Evolutionary conservation across 2,329 filamentous ascomycete genomes (phyloP), one percentile per base, ranked within the genome.

Genomic region (Ascochyta koolunga): DNA sequence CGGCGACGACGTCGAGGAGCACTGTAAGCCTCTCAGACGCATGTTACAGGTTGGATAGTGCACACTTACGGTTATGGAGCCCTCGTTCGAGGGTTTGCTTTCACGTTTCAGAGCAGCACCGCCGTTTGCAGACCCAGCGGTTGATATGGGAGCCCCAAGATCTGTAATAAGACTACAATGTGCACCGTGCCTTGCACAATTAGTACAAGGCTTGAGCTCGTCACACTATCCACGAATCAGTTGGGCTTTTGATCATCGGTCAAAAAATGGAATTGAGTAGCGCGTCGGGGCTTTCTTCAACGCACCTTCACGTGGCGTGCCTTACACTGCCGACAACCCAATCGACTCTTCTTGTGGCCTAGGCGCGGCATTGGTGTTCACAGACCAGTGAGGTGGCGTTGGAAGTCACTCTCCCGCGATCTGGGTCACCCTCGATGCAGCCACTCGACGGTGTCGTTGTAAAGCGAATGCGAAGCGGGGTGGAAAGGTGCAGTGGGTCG

Each of bases 301-400:
- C 67, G 46, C 59, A 74, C 72, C 63, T 75, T 75, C 11, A 75
- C 72, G 56, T 74, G 72, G 43, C 72, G 66, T 43, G 65, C 62
- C 58, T 75, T 75, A 56, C 72, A 75, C 54, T 73, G 71, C 40
- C 65, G 57, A 51, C 72, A 75, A 37, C 72, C 72, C 33, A 66
- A 44, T 45, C 63, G 59, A 36, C 63, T 66, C 65, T 74, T 75
- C 49, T 74, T 75, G 52, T 75, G 72, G 25, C 71, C 72, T 45
- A 74, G 55, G 42, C 72, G 68, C 37, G 72, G 69, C 71, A 74
- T 74, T 59, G 59, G 54, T 27, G 42, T 39, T 31, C 24, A 35
- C 50, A 44, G 51, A 32, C 38, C 56, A 44, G 33, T 55, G 51
- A 42, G 44, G 60, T 51, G 35, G 42, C 60, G 38, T 35, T 42